These are phyloP conservation scores for Pichia occidentalis DNA, from an alignment of 805 yeast species.

Conservation along the genomic window DNA sequence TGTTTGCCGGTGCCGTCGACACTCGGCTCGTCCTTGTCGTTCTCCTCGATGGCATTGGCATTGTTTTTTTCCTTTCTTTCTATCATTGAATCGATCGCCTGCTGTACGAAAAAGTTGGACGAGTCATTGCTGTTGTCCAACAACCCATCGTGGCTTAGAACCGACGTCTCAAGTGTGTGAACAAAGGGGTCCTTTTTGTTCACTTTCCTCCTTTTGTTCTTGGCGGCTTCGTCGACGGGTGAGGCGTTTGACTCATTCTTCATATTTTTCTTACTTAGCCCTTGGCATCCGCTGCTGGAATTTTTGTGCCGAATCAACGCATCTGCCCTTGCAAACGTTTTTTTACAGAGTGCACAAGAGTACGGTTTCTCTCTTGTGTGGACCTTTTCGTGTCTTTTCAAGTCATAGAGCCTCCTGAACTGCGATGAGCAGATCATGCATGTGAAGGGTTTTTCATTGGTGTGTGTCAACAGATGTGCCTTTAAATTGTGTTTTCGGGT, in stretches of 20 bases:
- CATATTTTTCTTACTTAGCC: too few species aligned
- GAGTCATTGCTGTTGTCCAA: background rate
- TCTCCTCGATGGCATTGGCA: too few species aligned
- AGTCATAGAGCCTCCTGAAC: slow-evolving; percentile 69
- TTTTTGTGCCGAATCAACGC: slow-evolving; percentile 66
- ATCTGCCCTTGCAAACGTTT: slow-evolving; percentile 68
- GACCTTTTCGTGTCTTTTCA: slow-evolving; percentile 66
- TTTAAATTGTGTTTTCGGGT: slow-evolving; percentile 71
- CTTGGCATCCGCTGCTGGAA: slow-evolving; percentile 27
- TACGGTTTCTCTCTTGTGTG: slow-evolving; percentile 75
- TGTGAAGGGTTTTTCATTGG: slow-evolving; percentile 54
- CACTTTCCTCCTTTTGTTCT: too few species aligned
- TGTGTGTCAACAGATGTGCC: slow-evolving; percentile 63
- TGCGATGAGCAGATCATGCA: slow-evolving; percentile 55
- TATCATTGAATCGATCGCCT: too few species aligned
- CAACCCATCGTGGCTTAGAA: too few species aligned
- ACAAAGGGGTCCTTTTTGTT: too few species aligned
- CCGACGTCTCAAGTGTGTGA: too few species aligned
- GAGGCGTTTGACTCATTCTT: too few species aligned
- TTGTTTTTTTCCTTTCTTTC: too few species aligned
- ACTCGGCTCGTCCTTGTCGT: too few species aligned
- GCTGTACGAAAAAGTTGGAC: slow-evolving; percentile 8
- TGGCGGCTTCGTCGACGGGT: too few species aligned
- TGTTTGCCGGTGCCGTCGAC: too few species aligned
- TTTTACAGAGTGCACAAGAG: slow-evolving; percentile 52